Base-by-base conservation (phyloP, 345 rosid genomes). In the Pseudoturritis turrita region DNA sequence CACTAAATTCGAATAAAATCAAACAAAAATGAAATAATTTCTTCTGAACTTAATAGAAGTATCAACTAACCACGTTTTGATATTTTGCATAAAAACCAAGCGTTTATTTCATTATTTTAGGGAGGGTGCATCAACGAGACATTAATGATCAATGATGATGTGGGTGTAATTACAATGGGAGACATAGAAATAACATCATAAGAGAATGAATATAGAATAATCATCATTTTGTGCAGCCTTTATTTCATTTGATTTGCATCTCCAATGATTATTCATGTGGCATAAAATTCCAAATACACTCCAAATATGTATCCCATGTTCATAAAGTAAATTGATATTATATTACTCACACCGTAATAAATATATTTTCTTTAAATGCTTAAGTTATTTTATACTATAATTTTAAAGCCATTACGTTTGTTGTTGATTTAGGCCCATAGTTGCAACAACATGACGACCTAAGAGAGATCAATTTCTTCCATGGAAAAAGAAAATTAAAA, bases 101-200 rank as follows among this genome's bases (percentile, higher is more conserved):
- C 44, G 40, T 14, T 45, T 69, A 33, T n/a, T 45, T 22, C 65
- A 35, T 35, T 55, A 55, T 68, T 44, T 15, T 22, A 21, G 15
- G 29, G 58, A 46, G 58, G 26, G 33, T 22, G 40, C 59, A 71
- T 21, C 41, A 60, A 21, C 25, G 62, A 61, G 75, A 62, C 69
- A 62, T 40, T 51, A 41, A 71, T 62, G 75, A 5, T 44, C 57
- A 53, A 54, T 35, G 70, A 72, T 72, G 57, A 63, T 55, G 63
- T 54, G 51, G 58, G 44, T 37, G n/a, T 10, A 40, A 54, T 28
- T 45, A 33, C 44, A 63, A 36, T 64, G 77, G 77, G 58, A 64
- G 64, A 64, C 77, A 63, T 1, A 18, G 4, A 44, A 26, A 62
- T 18, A 63, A 14, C 23, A 51, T 52, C 69, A 52, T 62, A 23